Conservation (phyloP, 148 eudicot species). For the Euryodendron excelsum region DNA sequence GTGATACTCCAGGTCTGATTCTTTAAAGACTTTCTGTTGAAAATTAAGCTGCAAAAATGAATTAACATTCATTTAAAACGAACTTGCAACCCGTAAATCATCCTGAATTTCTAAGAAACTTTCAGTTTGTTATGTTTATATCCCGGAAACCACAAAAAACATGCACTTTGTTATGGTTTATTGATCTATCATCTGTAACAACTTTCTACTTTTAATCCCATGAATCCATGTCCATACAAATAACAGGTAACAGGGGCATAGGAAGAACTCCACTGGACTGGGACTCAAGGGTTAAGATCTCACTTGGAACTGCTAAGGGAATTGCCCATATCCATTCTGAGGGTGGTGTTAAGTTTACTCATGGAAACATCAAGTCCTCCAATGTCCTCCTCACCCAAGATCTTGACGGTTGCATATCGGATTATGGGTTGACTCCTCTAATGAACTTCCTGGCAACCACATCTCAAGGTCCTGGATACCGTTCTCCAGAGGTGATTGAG, state of each 20-base stretch:
- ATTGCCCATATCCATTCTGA: conserved; percentile 69
- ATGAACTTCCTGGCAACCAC: conserved; percentile 42
- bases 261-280: conserved; percentile 68
- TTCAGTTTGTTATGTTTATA: too few relatives aligned
- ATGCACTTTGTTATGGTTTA: too few relatives aligned
- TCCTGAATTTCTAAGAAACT: too few relatives aligned
- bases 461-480: conserved; percentile 56
- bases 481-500: conserved; percentile 73
- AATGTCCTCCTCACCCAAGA: conserved; percentile 64
- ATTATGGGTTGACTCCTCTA: conserved; percentile 57
- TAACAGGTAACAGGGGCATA: conserved; percentile 53
- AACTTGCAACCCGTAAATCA: too few relatives aligned
- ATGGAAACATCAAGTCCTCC: conserved; percentile 87
- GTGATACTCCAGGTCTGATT: too few relatives aligned
- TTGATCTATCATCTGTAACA: not conserved
- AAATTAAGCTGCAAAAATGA: too few relatives aligned
- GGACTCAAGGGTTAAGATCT: conserved; percentile 63
- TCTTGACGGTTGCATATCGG: conserved; percentile 55
- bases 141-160: too few relatives aligned
- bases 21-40: too few relatives aligned
- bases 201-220: not conserved
- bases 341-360: conserved; percentile 59
- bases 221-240: too few relatives aligned
- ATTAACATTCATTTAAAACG: too few relatives aligned
- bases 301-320: conserved; percentile 72